phyloP scores from a whole-genome alignment of 2,329 filamentous ascomycete genomes.

The Fusarium euwallaceae region DNA sequence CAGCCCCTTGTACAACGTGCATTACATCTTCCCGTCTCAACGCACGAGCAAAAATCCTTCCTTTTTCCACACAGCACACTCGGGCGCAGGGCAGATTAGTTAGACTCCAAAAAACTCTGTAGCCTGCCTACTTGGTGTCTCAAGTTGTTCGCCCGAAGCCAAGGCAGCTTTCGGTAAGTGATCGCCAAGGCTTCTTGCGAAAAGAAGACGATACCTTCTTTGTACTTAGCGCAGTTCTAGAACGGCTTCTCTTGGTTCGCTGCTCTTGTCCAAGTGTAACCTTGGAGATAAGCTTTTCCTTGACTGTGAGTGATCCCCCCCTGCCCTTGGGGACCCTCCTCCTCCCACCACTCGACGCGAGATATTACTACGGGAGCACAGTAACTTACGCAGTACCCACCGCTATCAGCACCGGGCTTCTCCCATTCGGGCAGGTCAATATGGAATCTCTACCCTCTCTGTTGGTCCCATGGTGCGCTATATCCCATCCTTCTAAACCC shows the following conservation, averaged over 20 bases:
- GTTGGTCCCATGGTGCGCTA: not conserved
- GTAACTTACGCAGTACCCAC: constrained; percentile 22
- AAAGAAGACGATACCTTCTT: not conserved
- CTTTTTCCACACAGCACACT: not conserved
- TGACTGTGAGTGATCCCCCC: not conserved
- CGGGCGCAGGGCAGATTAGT: constrained; percentile 18
- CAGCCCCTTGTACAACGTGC: not conserved
- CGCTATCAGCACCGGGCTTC: constrained; percentile 31
- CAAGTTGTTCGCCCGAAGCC: not conserved
- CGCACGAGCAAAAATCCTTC: not conserved
- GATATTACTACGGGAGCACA: constrained; percentile 1
- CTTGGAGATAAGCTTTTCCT: constrained; percentile 9
- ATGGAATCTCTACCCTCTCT: not conserved
- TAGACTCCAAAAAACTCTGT: not conserved
- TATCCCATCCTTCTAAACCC: not conserved
- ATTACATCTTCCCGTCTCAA: not conserved
- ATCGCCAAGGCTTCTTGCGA: constrained; percentile 8
- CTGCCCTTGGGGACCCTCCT: not conserved
- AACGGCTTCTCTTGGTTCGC: not conserved
- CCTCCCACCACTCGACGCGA: not conserved
- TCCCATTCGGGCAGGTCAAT: constrained; percentile 36
- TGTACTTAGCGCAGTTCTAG: constrained; percentile 1
- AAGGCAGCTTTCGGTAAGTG: constrained; percentile 3
- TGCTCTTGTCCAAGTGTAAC: not conserved
- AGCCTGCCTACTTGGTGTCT: not conserved